These are phyloP conservation scores for Tuber borchii DNA, from an alignment of 495 filamentous ascomycete species.

Conservation along the genomic window DNA sequence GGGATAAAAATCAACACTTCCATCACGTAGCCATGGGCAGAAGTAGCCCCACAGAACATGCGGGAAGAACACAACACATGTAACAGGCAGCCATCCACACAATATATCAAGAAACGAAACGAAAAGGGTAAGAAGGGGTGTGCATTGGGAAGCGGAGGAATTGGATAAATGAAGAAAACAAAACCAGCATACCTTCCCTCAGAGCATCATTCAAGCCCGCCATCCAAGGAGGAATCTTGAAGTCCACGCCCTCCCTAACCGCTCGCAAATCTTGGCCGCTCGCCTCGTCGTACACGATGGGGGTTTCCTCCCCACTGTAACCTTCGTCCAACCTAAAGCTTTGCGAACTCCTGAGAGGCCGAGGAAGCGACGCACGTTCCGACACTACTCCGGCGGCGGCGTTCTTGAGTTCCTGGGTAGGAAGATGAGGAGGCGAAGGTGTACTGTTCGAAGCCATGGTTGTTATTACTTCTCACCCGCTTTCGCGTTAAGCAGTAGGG, in stretches of 20 bases:
- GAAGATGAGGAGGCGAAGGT: conserved; percentile 9
- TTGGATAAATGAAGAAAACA: conserved; percentile 9
- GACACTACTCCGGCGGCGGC: conserved; percentile 28
- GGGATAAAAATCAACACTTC: conserved; percentile 4
- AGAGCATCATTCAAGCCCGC: conserved; percentile 33
- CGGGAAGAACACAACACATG: conserved; percentile 11
- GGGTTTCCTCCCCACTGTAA: conserved; percentile 41
- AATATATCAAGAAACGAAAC: conserved; percentile 5
- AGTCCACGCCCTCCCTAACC: conserved; percentile 25
- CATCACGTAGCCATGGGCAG: conserved; percentile 11
- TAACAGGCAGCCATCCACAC: conserved; percentile 3
- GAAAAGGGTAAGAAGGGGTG: not conserved
- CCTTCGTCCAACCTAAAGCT: conserved; percentile 42
- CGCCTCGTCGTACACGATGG: conserved; percentile 35
- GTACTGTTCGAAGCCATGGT: conserved; percentile 23
- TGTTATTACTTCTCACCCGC: not conserved
- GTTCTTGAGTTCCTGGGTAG: conserved; percentile 20
- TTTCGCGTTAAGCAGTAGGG: not conserved
- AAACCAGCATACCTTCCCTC: conserved; percentile 37
- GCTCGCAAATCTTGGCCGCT: conserved; percentile 34
- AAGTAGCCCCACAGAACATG: conserved; percentile 3
- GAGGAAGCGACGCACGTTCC: conserved; percentile 11
- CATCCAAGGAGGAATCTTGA: conserved; percentile 41
- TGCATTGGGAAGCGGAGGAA: not conserved
- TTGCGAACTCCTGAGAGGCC: conserved; percentile 30